Conservation (phyloP, 2,329 filamentous ascomycete species). For the Drechmeria coniospora region DNA sequence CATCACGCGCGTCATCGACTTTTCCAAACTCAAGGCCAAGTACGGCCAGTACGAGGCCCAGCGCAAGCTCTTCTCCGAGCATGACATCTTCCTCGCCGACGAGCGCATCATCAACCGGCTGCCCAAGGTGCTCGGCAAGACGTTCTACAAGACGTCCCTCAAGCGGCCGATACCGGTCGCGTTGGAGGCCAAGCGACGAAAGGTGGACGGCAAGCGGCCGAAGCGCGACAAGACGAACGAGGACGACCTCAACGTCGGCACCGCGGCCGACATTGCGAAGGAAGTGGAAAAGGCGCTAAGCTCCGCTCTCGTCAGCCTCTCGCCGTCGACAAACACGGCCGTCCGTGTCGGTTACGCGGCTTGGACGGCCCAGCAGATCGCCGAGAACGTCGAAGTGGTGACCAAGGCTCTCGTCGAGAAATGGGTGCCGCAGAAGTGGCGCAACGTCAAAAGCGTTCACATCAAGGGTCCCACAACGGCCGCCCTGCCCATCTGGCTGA, state of each 20-base stretch:
- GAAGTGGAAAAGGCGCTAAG: constrained; percentile 68
- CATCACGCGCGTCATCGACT: constrained; percentile 64
- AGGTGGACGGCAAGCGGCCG: constrained; percentile 41
- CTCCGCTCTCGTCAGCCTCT: constrained; percentile 67
- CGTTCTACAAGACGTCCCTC: constrained; percentile 68
- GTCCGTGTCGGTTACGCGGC: constrained; percentile 64
- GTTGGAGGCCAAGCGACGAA: constrained; percentile 47
- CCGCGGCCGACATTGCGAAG: constrained; percentile 52
- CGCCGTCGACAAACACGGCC: constrained; percentile 63
- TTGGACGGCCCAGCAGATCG: constrained; percentile 60
- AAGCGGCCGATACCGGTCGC: constrained; percentile 81
- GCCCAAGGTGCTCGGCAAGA: constrained; percentile 70
- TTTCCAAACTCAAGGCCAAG: constrained; percentile 65
- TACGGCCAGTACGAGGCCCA: constrained; percentile 80
- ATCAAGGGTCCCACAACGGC: constrained; percentile 83
- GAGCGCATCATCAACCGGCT: constrained; percentile 65
- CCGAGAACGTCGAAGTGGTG: constrained; percentile 66
- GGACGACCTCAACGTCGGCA: constrained; percentile 27
- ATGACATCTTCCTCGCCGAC: constrained; percentile 89
- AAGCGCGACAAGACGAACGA: constrained; percentile 39
- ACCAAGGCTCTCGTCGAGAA: constrained; percentile 56
- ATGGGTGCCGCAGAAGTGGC: constrained; percentile 75
- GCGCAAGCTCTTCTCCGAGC: constrained; percentile 67
- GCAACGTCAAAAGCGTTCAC: constrained; percentile 69
- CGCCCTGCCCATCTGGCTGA: constrained; percentile 86